Conservation (phyloP, 1,284 basidiomycete species). For the Ceratobasidium sp. region DNA sequence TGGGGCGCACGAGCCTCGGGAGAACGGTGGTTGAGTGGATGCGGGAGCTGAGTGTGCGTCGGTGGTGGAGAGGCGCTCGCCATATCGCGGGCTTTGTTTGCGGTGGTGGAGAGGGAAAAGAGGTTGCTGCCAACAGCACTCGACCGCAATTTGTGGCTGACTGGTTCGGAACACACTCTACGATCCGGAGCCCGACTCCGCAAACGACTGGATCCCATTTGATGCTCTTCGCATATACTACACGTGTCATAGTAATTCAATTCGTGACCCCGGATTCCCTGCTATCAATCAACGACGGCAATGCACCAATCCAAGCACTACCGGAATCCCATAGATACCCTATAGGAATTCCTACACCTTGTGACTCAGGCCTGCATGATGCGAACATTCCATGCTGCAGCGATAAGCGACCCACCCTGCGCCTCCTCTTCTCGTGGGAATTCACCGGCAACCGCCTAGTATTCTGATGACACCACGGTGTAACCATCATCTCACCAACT, state of each 20-base stretch:
- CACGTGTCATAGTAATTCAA: not conserved
- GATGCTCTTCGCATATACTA: not conserved
- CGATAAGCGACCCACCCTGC: slow-evolving; percentile 24
- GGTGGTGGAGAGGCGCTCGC: slow-evolving; percentile 19
- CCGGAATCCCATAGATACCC: slow-evolving; percentile 1
- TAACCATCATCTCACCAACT: not conserved
- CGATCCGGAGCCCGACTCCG: not conserved
- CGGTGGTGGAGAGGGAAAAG: slow-evolving; percentile 19
- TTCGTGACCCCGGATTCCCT: not conserved
- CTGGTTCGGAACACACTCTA: not conserved
- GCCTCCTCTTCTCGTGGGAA: slow-evolving; percentile 19
- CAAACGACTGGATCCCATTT: not conserved
- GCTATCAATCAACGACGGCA: slow-evolving; percentile 1
- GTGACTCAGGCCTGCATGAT: slow-evolving; percentile 29
- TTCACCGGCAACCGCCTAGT: slow-evolving; percentile 25
- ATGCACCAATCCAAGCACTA: slow-evolving; percentile 2
- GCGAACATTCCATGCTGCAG: slow-evolving; percentile 15
- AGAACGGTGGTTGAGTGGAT: slow-evolving; percentile 26
- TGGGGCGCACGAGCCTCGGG: slow-evolving; percentile 19
- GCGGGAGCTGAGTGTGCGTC: slow-evolving; percentile 12
- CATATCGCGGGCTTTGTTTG: slow-evolving; percentile 32
- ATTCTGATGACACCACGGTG: slow-evolving; percentile 9
- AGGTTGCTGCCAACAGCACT: not conserved
- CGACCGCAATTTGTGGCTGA: not conserved
- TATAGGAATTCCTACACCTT: slow-evolving; percentile 6